phyloP scores from a whole-genome alignment of 495 filamentous ascomycete species.

The Staphylotrichum longicolle region DNA sequence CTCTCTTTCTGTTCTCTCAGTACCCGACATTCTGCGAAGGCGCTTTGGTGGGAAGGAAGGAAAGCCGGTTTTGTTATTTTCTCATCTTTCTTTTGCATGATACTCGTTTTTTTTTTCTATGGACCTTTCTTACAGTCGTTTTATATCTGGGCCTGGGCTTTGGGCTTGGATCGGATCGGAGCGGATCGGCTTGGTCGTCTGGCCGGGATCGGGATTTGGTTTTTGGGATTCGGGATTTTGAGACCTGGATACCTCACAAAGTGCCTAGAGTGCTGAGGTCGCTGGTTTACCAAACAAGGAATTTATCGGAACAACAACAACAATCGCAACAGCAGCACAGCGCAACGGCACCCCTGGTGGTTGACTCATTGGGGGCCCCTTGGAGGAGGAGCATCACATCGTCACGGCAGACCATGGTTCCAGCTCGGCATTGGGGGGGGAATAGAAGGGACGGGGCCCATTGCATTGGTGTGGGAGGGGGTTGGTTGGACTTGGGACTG shows the following conservation, averaged over 20 bases:
- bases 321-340: no score
- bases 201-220: no score
- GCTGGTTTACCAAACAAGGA: no score
- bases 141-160: neutral
- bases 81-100: slow-evolving; percentile 9
- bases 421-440: neutral
- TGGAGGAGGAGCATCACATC: neutral
- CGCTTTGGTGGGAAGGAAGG: neutral
- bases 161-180: slow-evolving; percentile 5
- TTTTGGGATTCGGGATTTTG: no score
- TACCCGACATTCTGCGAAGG: neutral
- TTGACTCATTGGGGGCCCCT: neutral
- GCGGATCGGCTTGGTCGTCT: neutral
- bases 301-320: no score
- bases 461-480: no score
- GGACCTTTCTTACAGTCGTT: slow-evolving; percentile 9
- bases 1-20: neutral
- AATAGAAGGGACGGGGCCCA: neutral
- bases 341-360: no score
- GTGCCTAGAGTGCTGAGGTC: no score
- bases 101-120: neutral
- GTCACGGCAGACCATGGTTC: slow-evolving; percentile 3
- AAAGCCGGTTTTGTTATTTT: neutral
- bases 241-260: no score
- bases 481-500: no score